These are phyloP conservation scores for Xylaria grammica DNA, from an alignment of 495 filamentous ascomycete genomes.

Conservation along the genomic window DNA sequence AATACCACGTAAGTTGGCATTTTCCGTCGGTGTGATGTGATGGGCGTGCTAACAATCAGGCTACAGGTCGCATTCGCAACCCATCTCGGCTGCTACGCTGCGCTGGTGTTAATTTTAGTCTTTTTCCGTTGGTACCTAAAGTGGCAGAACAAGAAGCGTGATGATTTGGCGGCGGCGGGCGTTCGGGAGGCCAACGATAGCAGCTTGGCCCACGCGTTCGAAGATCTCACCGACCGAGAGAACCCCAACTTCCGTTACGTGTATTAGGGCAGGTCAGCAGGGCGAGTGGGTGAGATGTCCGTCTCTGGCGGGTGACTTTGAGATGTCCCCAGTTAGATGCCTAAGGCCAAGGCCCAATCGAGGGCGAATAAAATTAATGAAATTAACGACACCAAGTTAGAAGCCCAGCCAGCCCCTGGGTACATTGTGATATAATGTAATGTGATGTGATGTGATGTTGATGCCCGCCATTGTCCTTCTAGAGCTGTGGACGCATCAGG, in stretches of 20 bases:
- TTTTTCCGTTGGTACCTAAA: constrained; percentile 54
- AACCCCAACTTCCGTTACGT: constrained; percentile 63
- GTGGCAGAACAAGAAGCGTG: constrained; percentile 53
- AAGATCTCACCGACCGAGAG: constrained; percentile 64
- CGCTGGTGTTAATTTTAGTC: constrained; percentile 52
- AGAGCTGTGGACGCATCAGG: too few relatives aligned
- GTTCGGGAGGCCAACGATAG: constrained; percentile 47
- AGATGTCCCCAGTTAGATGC: not conserved
- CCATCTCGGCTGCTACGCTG: constrained; percentile 59
- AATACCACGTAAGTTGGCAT: constrained; percentile 44
- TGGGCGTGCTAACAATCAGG: not conserved
- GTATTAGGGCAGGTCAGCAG: constrained; percentile 30
- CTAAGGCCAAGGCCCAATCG: not conserved
- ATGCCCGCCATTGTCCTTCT: too few relatives aligned
- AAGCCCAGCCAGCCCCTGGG: too few relatives aligned
- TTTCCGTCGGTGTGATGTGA: not conserved
- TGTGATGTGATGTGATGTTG: too few relatives aligned
- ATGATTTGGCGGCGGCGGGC: constrained; percentile 49
- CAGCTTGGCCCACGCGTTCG: constrained; percentile 55
- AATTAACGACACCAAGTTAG: too few relatives aligned
- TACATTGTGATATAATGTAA: too few relatives aligned
- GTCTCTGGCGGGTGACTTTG: too few relatives aligned
- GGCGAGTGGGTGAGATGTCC: not conserved
- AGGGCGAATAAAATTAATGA: not conserved
- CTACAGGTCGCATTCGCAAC: constrained; percentile 55